A percentile compares a stretch with the other conserved stretches of the same genome.
These are phyloP conservation scores for Flaveria bidentis DNA, from an alignment of 129 eudicot genomes.

Conservation along the genomic window DNA sequence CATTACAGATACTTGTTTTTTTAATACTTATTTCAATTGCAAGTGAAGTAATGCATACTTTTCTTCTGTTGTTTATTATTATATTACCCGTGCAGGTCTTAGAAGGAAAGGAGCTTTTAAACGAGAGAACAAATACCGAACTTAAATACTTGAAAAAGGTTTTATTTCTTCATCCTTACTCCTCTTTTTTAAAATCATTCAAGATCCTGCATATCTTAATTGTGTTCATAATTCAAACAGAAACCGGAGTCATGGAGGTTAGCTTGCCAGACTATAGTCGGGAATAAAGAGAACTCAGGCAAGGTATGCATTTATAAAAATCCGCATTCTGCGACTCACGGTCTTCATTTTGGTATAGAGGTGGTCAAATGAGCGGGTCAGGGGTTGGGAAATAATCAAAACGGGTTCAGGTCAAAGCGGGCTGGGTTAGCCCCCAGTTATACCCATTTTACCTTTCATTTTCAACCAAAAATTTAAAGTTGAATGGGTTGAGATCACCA, in stretches of 20 bases:
- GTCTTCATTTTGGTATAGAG: background rate
- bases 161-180: constrained; percentile 24
- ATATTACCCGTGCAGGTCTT: constrained; percentile 52
- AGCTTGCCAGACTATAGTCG: constrained; percentile 98
- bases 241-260: constrained; percentile 97
- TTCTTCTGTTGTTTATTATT: background rate
- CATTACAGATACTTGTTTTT: background rate
- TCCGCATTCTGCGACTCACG: background rate
- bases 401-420: background rate
- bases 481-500: background rate
- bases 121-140: constrained; percentile 90
- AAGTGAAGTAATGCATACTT: background rate
- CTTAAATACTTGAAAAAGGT: constrained; percentile 86
- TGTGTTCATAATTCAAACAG: constrained; percentile 40
- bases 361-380: background rate
- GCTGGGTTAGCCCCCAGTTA: background rate
- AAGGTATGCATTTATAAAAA: constrained; percentile 50
- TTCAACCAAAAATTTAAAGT: too few species aligned
- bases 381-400: background rate
- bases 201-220: constrained; percentile 1
- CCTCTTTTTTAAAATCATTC: background rate
- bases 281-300: constrained; percentile 96
- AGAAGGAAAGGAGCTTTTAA: constrained; percentile 87
- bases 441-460: background rate
- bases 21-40: background rate